These are phyloP conservation scores for Blumeria hordei DNA, from an alignment of 2,329 filamentous ascomycete species.

Conservation along the genomic window DNA sequence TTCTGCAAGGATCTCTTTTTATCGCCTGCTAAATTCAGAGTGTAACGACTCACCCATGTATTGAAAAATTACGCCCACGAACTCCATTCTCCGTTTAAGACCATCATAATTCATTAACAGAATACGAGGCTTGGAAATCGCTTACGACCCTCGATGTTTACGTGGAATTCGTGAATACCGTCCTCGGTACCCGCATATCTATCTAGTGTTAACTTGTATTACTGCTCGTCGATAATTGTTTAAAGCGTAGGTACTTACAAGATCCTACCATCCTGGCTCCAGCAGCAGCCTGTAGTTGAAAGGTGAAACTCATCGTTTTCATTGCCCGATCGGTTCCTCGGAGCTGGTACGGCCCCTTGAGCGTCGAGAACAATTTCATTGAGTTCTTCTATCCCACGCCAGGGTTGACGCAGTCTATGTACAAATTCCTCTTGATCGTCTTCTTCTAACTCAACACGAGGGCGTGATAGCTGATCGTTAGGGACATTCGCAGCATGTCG, in stretches of 20 bases:
- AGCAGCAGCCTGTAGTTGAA: slow-evolving; percentile 29
- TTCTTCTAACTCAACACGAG: slow-evolving; percentile 11
- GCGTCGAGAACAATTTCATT: background rate
- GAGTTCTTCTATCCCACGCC: slow-evolving; percentile 9
- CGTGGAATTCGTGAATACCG: slow-evolving; percentile 50
- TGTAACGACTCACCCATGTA: too few species aligned
- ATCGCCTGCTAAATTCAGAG: too few species aligned
- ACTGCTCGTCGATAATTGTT: slow-evolving; percentile 2
- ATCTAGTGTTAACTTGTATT: background rate
- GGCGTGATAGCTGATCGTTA: slow-evolving; percentile 7
- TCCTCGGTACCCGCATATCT: slow-evolving; percentile 43
- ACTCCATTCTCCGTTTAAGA: too few species aligned
- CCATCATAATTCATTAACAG: slow-evolving; percentile 16
- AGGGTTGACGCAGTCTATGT: slow-evolving; percentile 11
- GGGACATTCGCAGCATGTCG: slow-evolving; percentile 13
- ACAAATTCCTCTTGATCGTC: slow-evolving; percentile 14
- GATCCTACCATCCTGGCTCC: slow-evolving; percentile 34
- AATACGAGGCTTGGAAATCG: slow-evolving; percentile 29
- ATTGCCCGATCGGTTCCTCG: slow-evolving; percentile 6
- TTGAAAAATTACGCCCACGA: too few species aligned
- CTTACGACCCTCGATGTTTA: slow-evolving; percentile 39
- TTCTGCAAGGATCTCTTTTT: too few species aligned
- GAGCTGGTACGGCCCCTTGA: background rate
- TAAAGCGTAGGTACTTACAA: slow-evolving; percentile 23
- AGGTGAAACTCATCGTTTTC: slow-evolving; percentile 12